Percentiles rank a stretch among this genome's conserved stretches.
Evolutionary conservation across 306 rosid genomes (phyloP).

Genomic region (Inga oerstediana): DNA sequence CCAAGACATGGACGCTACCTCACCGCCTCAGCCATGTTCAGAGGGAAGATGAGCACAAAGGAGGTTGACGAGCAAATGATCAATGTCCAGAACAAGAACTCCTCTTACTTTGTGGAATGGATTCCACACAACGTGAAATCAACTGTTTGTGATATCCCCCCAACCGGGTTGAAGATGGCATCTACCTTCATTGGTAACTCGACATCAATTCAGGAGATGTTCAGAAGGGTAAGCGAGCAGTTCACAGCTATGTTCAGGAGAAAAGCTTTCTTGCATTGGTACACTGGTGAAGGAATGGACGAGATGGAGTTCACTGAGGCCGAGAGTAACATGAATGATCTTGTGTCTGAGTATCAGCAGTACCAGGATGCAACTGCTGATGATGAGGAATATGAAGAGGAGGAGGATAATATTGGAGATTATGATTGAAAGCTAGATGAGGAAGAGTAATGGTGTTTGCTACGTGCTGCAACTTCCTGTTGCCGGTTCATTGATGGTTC

Average conservation of each 20-base stretch:
- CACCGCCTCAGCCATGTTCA: conserved; percentile 73
- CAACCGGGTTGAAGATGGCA: conserved; percentile 77
- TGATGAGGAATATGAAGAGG: conserved; percentile 70
- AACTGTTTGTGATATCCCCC: conserved; percentile 79
- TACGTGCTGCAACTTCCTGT: conserved; percentile 56
- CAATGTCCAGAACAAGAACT: conserved; percentile 75
- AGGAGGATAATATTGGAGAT: conserved; percentile 29
- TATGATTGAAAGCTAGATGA: neutral
- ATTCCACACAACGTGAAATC: conserved; percentile 82
- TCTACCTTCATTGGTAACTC: conserved; percentile 71
- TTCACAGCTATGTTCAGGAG: conserved; percentile 51
- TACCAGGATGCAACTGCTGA: conserved; percentile 85
- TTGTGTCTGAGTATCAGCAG: conserved; percentile 78
- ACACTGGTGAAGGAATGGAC: conserved; percentile 48
- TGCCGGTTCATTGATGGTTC: conserved; percentile 47
- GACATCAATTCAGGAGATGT: conserved; percentile 45
- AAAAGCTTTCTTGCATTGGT: conserved; percentile 55
- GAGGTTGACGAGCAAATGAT: conserved; percentile 84
- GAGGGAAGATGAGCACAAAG: conserved; percentile 85
- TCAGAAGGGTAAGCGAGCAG: conserved; percentile 46
- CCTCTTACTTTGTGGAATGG: conserved; percentile 56
- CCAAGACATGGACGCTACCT: conserved; percentile 76
- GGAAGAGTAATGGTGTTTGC: neutral
- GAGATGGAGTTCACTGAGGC: conserved; percentile 50
- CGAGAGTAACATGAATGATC: conserved; percentile 74